A percentile compares a stretch with the other conserved stretches of the same genome.
Evolutionary conservation across 768 basidiomycete genomes (phyloP).

Genomic region (Psilocybe cubensis): DNA sequence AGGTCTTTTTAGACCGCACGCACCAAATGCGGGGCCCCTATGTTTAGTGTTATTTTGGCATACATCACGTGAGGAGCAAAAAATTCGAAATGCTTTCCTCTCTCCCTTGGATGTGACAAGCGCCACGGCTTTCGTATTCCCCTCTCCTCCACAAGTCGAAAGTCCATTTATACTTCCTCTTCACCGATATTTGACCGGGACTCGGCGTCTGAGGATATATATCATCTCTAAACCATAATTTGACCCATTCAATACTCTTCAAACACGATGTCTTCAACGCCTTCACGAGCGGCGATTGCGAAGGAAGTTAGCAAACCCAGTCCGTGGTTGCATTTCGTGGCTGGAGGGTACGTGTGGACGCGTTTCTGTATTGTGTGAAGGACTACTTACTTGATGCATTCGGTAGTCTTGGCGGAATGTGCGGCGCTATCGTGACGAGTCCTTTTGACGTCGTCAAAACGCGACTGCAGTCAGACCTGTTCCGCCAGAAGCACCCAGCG

Average conservation of each 20-base stretch:
- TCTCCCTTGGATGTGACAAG: not conserved
- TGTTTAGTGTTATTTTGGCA: too few relatives aligned
- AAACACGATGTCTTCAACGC: not conserved
- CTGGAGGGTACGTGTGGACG: slow-evolving; percentile 72
- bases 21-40: too few relatives aligned
- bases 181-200: not conserved
- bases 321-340: slow-evolving; percentile 85
- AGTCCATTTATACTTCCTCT: not conserved
- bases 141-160: not conserved
- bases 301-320: slow-evolving; percentile 44
- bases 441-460: slow-evolving; percentile 99
- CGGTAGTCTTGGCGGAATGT: slow-evolving; percentile 91
- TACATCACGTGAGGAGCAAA: slow-evolving; percentile 5
- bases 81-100: not conserved
- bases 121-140: not conserved
- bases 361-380: not conserved
- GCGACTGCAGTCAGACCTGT: slow-evolving; percentile 90
- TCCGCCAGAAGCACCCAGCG: slow-evolving; percentile 43
- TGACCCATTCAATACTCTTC: not conserved
- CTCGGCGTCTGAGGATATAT: not conserved
- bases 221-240: not conserved
- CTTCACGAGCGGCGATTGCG: slow-evolving; percentile 4
- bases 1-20: too few relatives aligned
- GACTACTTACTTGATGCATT: slow-evolving; percentile 11
- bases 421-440: slow-evolving; percentile 94